Conservation (phyloP, 768 basidiomycete genomes). For the Rhizopogon rudus region DNA sequence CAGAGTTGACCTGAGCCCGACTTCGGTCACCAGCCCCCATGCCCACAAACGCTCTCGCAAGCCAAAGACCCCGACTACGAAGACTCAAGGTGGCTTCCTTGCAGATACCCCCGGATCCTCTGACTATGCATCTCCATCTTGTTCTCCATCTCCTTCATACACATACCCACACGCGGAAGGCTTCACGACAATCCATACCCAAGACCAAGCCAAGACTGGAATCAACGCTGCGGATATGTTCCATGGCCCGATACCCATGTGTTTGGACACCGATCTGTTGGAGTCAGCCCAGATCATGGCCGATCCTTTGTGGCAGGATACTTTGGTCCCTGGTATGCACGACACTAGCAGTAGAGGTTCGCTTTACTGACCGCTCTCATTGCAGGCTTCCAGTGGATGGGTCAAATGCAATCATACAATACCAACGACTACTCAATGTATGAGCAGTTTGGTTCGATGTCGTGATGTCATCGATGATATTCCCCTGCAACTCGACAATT, state of each 20-base stretch:
- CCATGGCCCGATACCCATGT: slow-evolving; percentile 39
- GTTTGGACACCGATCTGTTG: slow-evolving; percentile 55
- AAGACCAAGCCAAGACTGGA: neutral
- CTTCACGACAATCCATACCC: neutral
- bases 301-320: slow-evolving; percentile 54
- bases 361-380: neutral
- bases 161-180: neutral
- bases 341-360: neutral
- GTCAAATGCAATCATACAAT: slow-evolving; percentile 18
- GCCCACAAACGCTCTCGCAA: neutral
- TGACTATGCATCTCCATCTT: slow-evolving; percentile 36
- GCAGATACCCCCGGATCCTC: slow-evolving; percentile 15
- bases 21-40: neutral
- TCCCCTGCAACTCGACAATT: neutral
- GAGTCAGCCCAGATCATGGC: slow-evolving; percentile 57
- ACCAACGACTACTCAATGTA: slow-evolving; percentile 25
- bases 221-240: slow-evolving; percentile 27
- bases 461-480: slow-evolving; percentile 2
- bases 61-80: neutral
- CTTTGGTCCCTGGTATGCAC: slow-evolving; percentile 47
- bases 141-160: slow-evolving; percentile 14
- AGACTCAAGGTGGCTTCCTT: neutral
- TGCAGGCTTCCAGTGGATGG: slow-evolving; percentile 33
- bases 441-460: slow-evolving; percentile 13
- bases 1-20: neutral